phyloP scores from a whole-genome alignment of 2,329 filamentous ascomycete genomes.

The Penicillium carneum region DNA sequence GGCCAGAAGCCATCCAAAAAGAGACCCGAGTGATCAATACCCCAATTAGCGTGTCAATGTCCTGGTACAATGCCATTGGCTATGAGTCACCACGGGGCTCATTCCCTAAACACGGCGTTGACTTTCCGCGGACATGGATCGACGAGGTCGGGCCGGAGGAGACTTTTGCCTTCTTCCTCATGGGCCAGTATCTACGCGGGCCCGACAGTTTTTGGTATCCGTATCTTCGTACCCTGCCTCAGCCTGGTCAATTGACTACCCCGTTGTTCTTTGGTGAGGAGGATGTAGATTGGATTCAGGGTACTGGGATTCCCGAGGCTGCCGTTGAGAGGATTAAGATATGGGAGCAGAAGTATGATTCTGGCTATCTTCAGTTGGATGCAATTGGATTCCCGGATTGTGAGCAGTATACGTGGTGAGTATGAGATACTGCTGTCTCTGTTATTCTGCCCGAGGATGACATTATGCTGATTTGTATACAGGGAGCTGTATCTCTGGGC shows the following conservation, averaged over 20 bases:
- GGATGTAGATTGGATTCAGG: constrained; percentile 61
- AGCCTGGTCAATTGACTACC: constrained; percentile 66
- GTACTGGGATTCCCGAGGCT: constrained; percentile 46
- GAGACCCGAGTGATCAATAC: constrained; percentile 48
- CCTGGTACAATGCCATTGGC: constrained; percentile 48
- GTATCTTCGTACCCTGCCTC: constrained; percentile 71
- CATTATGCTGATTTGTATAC: constrained; percentile 18
- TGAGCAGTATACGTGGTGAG: constrained; percentile 52
- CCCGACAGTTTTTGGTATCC: constrained; percentile 69
- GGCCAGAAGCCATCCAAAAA: constrained; percentile 33
- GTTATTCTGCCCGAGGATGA: neutral
- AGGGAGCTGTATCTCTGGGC: constrained; percentile 58
- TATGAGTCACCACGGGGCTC: constrained; percentile 25
- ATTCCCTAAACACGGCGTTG: constrained; percentile 44
- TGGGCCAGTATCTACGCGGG: constrained; percentile 70
- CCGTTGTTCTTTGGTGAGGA: constrained; percentile 70
- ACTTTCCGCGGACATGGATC: constrained; percentile 62
- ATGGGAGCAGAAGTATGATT: constrained; percentile 51
- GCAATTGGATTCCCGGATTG: constrained; percentile 42
- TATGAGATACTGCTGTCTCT: neutral
- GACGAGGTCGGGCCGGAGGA: constrained; percentile 63
- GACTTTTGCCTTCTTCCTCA: constrained; percentile 71
- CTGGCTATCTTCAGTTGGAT: constrained; percentile 39
- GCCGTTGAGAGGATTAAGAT: constrained; percentile 44
- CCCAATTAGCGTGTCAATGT: constrained; percentile 46